A percentile compares a stretch with the other conserved stretches of the same genome.
Conservation (phyloP, 2,329 filamentous ascomycete genomes). For the Macrophomina pseudophaseolina region DNA sequence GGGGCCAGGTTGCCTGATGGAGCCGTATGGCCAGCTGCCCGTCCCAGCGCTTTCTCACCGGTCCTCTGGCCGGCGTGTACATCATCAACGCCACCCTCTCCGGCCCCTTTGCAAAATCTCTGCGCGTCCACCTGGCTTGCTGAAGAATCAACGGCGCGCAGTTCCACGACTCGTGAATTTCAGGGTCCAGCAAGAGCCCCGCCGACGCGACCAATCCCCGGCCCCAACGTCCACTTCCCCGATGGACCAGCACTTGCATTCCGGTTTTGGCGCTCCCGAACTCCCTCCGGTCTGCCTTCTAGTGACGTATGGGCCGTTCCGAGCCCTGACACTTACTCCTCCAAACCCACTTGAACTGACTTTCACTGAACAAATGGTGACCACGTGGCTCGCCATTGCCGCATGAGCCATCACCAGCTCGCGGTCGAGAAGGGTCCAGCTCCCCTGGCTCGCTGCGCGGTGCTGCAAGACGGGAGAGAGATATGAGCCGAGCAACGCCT, state of each 20-base stretch:
- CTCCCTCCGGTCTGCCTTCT: background rate
- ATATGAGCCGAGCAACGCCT: background rate
- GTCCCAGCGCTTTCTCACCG: background rate
- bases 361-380: background rate
- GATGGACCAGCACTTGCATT: background rate
- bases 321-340: conserved; percentile 5
- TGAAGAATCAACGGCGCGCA: background rate
- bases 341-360: background rate
- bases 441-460: background rate
- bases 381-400: conserved; percentile 10
- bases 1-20: background rate
- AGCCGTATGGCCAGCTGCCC: background rate
- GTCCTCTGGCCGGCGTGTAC: background rate
- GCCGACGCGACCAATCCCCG: conserved; percentile 8
- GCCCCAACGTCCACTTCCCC: conserved; percentile 2
- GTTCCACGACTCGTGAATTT: conserved; percentile 17
- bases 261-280: conserved; percentile 3
- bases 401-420: background rate
- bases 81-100: background rate
- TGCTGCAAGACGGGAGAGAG: background rate
- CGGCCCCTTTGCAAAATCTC: conserved; percentile 4
- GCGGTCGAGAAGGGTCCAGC: background rate
- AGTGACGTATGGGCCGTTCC: conserved; percentile 17
- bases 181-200: conserved; percentile 17
- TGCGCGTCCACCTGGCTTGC: conserved; percentile 6